Percentiles rank a stretch among this genome's conserved stretches.
phyloP scores from a whole-genome alignment of 768 basidiomycete species.

The Boletus speciosus region DNA sequence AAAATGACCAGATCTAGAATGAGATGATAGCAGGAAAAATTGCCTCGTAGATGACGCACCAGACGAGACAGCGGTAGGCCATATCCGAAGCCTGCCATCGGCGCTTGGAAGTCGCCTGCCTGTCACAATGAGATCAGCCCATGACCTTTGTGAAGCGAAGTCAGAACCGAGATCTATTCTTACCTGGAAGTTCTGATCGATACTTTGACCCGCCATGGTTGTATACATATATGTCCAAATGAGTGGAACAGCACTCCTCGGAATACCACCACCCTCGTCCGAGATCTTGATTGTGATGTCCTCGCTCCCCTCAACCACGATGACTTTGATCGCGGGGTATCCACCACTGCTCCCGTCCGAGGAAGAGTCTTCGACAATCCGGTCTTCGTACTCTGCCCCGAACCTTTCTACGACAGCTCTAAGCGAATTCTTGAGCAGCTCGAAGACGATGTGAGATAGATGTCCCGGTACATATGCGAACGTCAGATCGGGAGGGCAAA shows the following conservation, averaged over 20 bases:
- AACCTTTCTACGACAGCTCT: slow-evolving; percentile 93
- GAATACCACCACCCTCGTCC: slow-evolving; percentile 93
- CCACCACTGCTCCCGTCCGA: not conserved
- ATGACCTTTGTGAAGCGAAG: not conserved
- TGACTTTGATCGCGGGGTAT: slow-evolving; percentile 31
- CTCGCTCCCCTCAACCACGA: slow-evolving; percentile 96
- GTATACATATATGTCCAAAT: slow-evolving; percentile 99
- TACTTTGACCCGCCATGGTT: slow-evolving; percentile 68
- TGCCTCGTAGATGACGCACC: slow-evolving; percentile 42
- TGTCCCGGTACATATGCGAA: slow-evolving; percentile 97
- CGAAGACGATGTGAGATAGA: slow-evolving; percentile 94
- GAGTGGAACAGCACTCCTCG: slow-evolving; percentile 78
- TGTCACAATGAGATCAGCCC: slow-evolving; percentile 21
- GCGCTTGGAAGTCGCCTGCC: slow-evolving; percentile 90
- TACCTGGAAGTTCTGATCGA: slow-evolving; percentile 67
- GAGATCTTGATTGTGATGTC: slow-evolving; percentile 99
- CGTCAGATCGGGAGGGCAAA: slow-evolving; percentile 80
- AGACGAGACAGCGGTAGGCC: slow-evolving; percentile 87
- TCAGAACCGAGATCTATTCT: not conserved
- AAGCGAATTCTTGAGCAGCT: slow-evolving; percentile 94
- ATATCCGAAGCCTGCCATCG: slow-evolving; percentile 97
- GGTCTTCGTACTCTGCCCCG: slow-evolving; percentile 73
- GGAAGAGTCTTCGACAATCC: not conserved
- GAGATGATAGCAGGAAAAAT: not conserved
- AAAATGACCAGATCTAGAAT: not conserved